phyloP scores from a whole-genome alignment of 1,139 yeast genomes.

The Saccharomyces hybrid region DNA sequence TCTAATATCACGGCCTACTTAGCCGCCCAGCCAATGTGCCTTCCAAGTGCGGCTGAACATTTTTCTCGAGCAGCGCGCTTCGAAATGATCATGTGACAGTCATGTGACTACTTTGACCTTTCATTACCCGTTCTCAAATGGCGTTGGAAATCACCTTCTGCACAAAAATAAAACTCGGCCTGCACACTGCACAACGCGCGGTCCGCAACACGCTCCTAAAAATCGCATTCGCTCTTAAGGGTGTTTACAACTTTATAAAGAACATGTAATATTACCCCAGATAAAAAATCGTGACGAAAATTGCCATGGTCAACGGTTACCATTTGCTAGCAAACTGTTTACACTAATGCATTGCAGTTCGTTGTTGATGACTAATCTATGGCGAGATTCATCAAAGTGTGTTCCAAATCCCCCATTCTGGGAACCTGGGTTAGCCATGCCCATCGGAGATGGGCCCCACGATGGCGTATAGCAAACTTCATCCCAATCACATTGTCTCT shows the following conservation, averaged over 20 bases:
- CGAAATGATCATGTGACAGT: not conserved
- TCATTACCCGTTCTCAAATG: not conserved
- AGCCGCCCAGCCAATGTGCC: not conserved
- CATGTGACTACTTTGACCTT: not conserved
- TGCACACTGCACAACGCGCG: not conserved
- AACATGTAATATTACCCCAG: not conserved
- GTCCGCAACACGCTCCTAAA: not conserved
- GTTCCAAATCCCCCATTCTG: constrained; percentile 12
- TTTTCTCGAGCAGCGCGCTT: not conserved
- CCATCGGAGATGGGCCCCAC: constrained; percentile 52
- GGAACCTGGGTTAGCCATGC: constrained; percentile 19
- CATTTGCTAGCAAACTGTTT: not conserved
- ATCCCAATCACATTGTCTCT: constrained; percentile 36
- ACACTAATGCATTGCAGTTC: constrained; percentile 18
- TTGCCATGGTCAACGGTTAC: not conserved
- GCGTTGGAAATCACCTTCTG: not conserved
- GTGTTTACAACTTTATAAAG: not conserved
- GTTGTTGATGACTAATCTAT: constrained; percentile 16
- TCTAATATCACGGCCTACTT: not conserved
- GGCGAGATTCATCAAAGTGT: constrained; percentile 12
- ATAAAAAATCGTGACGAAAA: not conserved
- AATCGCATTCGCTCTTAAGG: not conserved
- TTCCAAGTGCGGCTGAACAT: not conserved
- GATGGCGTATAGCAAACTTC: constrained; percentile 49
- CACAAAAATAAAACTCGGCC: not conserved